Percentiles rank a stretch among this genome's conserved stretches.
Evolutionary conservation across 2,329 filamentous ascomycete species (phyloP).

Genomic region (Claviceps maximensis): DNA sequence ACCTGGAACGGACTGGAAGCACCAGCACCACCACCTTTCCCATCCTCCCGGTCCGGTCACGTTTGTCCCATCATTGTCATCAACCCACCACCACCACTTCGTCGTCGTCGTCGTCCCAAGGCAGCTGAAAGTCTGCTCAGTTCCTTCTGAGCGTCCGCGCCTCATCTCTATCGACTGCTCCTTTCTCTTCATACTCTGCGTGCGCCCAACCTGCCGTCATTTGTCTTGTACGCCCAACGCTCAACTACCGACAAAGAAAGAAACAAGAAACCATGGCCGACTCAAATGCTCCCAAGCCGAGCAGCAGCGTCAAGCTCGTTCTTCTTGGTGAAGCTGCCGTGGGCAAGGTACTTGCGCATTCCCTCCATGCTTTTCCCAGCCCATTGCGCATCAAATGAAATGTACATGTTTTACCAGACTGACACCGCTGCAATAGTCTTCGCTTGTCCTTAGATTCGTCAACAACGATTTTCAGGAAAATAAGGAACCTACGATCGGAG

Average conservation of each 20-base stretch:
- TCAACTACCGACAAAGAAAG: constrained; percentile 3
- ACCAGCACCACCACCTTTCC: not conserved
- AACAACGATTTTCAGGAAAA: constrained; percentile 99
- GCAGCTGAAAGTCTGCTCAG: not conserved
- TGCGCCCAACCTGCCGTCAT: not conserved
- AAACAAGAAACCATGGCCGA: constrained; percentile 21
- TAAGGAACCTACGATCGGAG: constrained; percentile 98
- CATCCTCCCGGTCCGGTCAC: not conserved
- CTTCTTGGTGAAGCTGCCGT: constrained; percentile 94
- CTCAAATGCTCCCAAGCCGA: constrained; percentile 71
- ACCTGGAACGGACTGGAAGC: too few relatives aligned
- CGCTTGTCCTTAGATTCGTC: constrained; percentile 92
- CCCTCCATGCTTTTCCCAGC: not conserved
- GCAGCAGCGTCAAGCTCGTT: constrained; percentile 99
- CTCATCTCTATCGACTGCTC: not conserved
- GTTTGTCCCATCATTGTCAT: not conserved
- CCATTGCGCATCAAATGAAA: not conserved
- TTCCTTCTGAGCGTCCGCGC: not conserved
- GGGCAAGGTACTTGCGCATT: constrained; percentile 62
- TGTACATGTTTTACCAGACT: constrained; percentile 6
- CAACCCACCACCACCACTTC: not conserved
- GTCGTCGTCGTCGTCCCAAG: not conserved
- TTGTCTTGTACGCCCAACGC: not conserved
- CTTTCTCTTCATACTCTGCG: not conserved
- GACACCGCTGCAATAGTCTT: constrained; percentile 50